phyloP scores from a whole-genome alignment of 805 yeast genomes.

The Schwanniomyces yamadae region DNA sequence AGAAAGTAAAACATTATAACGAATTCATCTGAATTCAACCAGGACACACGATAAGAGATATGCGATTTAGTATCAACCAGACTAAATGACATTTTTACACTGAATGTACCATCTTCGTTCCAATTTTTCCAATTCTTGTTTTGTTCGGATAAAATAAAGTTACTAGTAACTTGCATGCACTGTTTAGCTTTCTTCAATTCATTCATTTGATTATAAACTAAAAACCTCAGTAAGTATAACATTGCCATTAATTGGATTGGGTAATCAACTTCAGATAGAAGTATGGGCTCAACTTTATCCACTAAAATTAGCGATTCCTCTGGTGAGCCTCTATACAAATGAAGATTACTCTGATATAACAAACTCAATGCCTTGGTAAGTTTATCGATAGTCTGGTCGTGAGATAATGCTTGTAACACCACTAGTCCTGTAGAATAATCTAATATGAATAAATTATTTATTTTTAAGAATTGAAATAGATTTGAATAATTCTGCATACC shows the following conservation, averaged over 20 bases:
- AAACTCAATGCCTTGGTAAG: constrained; percentile 21
- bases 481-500: constrained; percentile 17
- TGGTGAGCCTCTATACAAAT: constrained; percentile 29
- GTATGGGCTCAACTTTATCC: constrained; percentile 12
- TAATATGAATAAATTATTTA: constrained; percentile 26
- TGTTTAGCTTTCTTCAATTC: constrained; percentile 22
- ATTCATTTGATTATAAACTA: constrained; percentile 25
- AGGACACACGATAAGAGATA: constrained; percentile 26
- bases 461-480: constrained; percentile 31
- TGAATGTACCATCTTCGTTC: constrained; percentile 29
- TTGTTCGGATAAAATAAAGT: constrained; percentile 20
- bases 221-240: constrained; percentile 20
- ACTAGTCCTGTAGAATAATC: constrained; percentile 25
- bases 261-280: constrained; percentile 5
- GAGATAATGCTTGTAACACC: constrained; percentile 13
- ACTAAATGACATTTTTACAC: constrained; percentile 6
- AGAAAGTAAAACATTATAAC: constrained; percentile 39
- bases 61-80: background rate
- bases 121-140: constrained; percentile 23
- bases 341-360: constrained; percentile 27
- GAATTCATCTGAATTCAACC: constrained; percentile 47
- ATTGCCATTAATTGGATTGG: constrained; percentile 37
- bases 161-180: constrained; percentile 20
- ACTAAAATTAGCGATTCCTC: constrained; percentile 15
- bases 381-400: constrained; percentile 10